phyloP scores from a whole-genome alignment of 148 eudicot genomes.

The Rhododendron simsii region DNA sequence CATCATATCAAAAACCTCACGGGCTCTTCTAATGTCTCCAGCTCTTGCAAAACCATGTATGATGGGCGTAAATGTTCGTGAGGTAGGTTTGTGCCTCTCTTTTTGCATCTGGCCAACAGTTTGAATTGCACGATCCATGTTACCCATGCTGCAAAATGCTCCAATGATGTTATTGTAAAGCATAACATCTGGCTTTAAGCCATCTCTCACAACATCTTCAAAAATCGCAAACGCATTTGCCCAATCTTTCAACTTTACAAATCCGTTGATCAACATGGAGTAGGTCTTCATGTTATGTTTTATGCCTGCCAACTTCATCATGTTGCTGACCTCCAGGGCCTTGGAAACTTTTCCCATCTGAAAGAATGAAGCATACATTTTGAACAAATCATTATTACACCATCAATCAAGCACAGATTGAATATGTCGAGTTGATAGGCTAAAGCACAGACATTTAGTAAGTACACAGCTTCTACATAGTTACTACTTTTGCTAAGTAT shows the following conservation, averaged over 20 bases:
- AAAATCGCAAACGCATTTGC: slow-evolving; percentile 88
- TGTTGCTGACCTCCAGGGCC: slow-evolving; percentile 72
- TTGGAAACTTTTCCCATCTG: slow-evolving; percentile 83
- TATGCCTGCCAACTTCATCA: slow-evolving; percentile 71
- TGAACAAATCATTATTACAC: background rate
- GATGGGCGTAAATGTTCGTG: slow-evolving; percentile 84
- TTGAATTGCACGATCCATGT: slow-evolving; percentile 83
- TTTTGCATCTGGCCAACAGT: slow-evolving; percentile 81
- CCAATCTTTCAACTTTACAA: slow-evolving; percentile 81
- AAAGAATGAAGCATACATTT: slow-evolving; percentile 7
- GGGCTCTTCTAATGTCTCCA: slow-evolving; percentile 82
- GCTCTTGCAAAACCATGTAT: slow-evolving; percentile 81
- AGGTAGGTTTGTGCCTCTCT: slow-evolving; percentile 68
- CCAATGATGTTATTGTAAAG: slow-evolving; percentile 82
- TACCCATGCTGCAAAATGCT: slow-evolving; percentile 93
- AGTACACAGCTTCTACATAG: background rate
- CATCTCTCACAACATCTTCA: slow-evolving; percentile 79
- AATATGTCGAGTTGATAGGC: background rate
- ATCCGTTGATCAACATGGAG: slow-evolving; percentile 93
- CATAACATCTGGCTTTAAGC: slow-evolving; percentile 87
- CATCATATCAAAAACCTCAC: slow-evolving; percentile 84
- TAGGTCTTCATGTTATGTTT: slow-evolving; percentile 93
- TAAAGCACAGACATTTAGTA: background rate
- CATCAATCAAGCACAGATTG: background rate
- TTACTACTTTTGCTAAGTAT: background rate